phyloP scores from a whole-genome alignment of 306 rosid species.

The Oxytropis ochrocephala region DNA sequence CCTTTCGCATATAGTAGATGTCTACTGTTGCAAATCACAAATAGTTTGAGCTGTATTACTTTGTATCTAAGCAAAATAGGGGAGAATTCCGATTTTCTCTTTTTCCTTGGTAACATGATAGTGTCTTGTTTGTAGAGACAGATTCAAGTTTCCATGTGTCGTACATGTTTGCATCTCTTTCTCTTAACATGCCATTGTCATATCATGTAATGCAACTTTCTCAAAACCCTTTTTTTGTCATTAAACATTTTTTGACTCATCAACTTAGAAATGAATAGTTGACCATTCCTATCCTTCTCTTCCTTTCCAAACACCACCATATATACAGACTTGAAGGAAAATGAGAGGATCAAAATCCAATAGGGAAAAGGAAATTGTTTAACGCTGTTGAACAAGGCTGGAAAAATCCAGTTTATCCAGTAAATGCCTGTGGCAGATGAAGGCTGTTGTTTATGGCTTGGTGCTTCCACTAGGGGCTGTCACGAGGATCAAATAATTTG shows the following conservation, averaged over 20 bases:
- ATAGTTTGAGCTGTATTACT: not conserved
- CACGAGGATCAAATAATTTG: not conserved
- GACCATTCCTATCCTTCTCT: not conserved
- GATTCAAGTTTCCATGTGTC: not conserved
- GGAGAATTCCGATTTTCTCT: not conserved
- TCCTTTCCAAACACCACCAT: not conserved
- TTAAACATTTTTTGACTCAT: not conserved
- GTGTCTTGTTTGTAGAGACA: not conserved
- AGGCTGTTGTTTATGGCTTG: not conserved
- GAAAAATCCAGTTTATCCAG: not conserved
- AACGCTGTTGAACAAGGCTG: not conserved
- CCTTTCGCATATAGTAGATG: slow-evolving; percentile 12
- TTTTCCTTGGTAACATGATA: not conserved
- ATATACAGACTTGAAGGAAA: not conserved
- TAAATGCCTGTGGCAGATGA: not conserved
- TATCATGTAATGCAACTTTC: not conserved
- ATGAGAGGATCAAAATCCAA: not conserved
- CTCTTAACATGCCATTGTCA: not conserved
- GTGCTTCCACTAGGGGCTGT: not conserved
- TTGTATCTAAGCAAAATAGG: not conserved
- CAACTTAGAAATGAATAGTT: not conserved
- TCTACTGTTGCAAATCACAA: not conserved
- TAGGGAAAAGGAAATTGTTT: not conserved
- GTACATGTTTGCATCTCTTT: not conserved
- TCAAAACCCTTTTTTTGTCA: not conserved